Evolutionary conservation across 2,329 filamentous ascomycete genomes (phyloP), one percentile per base, ranked within the genome.

Genomic region (Blastomyces silverae): DNA sequence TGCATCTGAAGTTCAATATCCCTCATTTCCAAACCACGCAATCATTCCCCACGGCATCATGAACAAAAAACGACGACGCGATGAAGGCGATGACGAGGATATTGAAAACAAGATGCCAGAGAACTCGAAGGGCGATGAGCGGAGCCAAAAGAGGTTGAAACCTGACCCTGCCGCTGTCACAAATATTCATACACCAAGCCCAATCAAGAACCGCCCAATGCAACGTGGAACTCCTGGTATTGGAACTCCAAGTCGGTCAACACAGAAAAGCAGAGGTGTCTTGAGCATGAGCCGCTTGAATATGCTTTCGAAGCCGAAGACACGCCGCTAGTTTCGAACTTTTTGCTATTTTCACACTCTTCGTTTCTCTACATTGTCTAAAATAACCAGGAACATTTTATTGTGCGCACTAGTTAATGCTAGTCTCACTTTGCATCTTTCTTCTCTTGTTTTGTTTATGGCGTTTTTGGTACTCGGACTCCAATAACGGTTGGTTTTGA

Each of bases 231-330:
- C 64, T 17, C 67, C 68, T 13, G 64, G 58, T n/a, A 48, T 63
- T 22, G 71, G 70, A 17, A 75, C 73, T 57, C 70, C 71, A 22
- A 72, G 69, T 52, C 66, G 63, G 50, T 61, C 64, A 1, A 58
- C 55, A 46, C 65, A 72, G 60, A 77, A 70, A 64, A 69, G 64
- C 34, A 73, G 70, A 25, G 69, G 71, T 22, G 71, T 75, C 22
- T 71, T 81, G 62, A 82, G 76, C 64, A 70, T 81, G 69, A 80
- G 78, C 66, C 77, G 80, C 37, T 70, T 82, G 70, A 80, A 81
- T 66, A 76, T 81, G 76, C 74, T 82, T 44, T 73, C 79, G 20
- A 77, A 77, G 65, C 80, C 80, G 1, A 82, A 81, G 71, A 69
- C 73, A 50, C 76, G 76, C 37, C 64, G 70, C 65, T 77, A 69